Evolutionary conservation across 257 asterid genomes (phyloP).

Genomic region (Ehretia macrophylla): DNA sequence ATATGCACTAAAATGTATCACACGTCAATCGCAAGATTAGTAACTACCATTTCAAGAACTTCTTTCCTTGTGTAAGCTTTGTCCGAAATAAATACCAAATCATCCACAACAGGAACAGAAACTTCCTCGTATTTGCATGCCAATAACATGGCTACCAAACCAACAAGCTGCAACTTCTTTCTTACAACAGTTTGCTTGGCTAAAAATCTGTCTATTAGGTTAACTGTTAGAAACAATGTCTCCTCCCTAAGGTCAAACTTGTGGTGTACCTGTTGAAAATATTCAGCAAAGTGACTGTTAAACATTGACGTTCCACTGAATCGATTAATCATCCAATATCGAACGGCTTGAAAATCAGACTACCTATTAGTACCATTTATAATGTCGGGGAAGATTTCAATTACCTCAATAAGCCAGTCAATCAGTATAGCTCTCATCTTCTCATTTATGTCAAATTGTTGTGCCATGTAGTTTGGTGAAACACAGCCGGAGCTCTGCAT

Average conservation of each 20-base stretch:
- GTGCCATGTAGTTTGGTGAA: conserved; percentile 68
- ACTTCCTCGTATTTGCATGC: conserved; percentile 97
- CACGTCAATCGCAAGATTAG: too few species aligned
- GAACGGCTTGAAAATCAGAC: neutral
- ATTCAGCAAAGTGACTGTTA: neutral
- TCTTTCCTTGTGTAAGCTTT: conserved; percentile 76
- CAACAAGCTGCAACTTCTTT: conserved; percentile 87
- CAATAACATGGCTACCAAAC: conserved; percentile 79
- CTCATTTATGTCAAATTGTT: conserved; percentile 76
- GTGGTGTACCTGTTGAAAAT: conserved; percentile 81
- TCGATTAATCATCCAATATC: neutral
- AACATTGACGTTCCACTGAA: neutral
- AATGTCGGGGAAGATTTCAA: neutral
- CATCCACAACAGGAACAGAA: conserved; percentile 82
- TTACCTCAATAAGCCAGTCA: conserved; percentile 91
- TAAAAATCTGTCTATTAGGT: conserved; percentile 76
- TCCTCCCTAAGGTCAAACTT: conserved; percentile 85
- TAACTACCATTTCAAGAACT: conserved; percentile 73
- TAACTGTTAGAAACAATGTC: conserved; percentile 73
- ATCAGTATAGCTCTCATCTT: conserved; percentile 82
- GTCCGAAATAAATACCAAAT: conserved; percentile 76
- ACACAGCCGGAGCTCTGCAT: conserved; percentile 64
- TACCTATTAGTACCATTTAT: neutral
- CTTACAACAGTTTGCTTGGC: conserved; percentile 70
- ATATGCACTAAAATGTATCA: neutral